Base-by-base conservation (phyloP, 1,284 basidiomycete species). In the Puccinia hordei region DNA sequence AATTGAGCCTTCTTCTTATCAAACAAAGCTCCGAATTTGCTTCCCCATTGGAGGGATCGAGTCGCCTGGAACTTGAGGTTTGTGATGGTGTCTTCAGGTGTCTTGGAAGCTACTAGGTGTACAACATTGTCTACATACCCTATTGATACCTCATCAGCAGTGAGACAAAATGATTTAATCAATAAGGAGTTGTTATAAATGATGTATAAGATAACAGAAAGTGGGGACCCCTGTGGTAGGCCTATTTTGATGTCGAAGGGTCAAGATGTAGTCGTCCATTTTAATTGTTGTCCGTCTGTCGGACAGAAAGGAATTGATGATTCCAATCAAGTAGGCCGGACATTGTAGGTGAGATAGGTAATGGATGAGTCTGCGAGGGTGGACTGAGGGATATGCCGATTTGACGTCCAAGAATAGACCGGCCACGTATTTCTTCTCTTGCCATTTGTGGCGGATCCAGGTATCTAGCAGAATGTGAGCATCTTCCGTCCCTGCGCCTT, bases 121-220 rank as follows among this genome's bases (percentile, higher is more conserved):
- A 73, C 51, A 1, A 73, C 51, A 55, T 73, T 24, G 15, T 73
- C 71, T 0, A 73, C 55, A 57, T 55, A 73, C 12, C 71, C 71
- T 19, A 73, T 33, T 5, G 51, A 53, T 19, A 73, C 15, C 10
- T 22, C 9, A 30, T 53, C 24, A 1, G n/a, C n/a, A n/a, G n/a
- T n/a, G n/a, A n/a, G n/a, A n/a, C n/a, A n/a, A n/a, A n/a, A n/a
- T n/a, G 8, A 5, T 4, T 19, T 13, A n/a, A 30, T n/a, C 2
- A 73, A 15, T 9, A 73, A 33, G 19, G 13, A 1, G 27, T n/a
- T 55, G n/a, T 73, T 73, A 22, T 73, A 73, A 13, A 73, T 4
- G 2, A 73, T 73, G 10, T 73, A 73, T 3, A 73, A 30, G 33
- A 38, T 33, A 19, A 57, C 49, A 24, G 68, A 72, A 19, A 72